Evolutionary conservation across 257 asterid genomes (phyloP).

Genomic region (Salvia hispanica): DNA sequence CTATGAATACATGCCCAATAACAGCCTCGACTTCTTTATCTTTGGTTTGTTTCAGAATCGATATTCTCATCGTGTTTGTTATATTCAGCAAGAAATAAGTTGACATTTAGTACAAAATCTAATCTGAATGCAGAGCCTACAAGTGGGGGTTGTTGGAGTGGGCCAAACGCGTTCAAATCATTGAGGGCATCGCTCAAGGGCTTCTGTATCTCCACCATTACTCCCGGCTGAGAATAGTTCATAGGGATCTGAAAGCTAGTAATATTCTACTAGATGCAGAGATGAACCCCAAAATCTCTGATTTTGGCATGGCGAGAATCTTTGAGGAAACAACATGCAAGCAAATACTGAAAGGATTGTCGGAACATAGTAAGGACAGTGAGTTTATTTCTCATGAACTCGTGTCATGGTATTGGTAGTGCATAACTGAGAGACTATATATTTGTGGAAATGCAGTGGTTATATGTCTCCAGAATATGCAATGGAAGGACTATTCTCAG

Average conservation of each 20-base stretch:
- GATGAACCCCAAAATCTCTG: slow-evolving; percentile 7
- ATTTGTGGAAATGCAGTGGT: slow-evolving; percentile 25
- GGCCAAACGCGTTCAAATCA: slow-evolving; percentile 19
- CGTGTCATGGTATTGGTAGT: background rate
- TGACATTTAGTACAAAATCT: background rate
- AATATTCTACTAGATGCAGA: background rate
- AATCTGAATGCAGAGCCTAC: slow-evolving; percentile 3
- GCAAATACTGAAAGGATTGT: slow-evolving; percentile 24
- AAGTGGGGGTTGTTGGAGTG: slow-evolving; percentile 26
- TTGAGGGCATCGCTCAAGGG: slow-evolving; percentile 5
- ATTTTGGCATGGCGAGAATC: slow-evolving; percentile 7
- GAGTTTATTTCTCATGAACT: background rate
- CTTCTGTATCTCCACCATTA: slow-evolving; percentile 7
- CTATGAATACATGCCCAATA: too few relatives aligned
- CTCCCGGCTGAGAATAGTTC: background rate
- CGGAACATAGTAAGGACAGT: slow-evolving; percentile 33
- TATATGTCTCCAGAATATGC: slow-evolving; percentile 1
- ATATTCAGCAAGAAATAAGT: background rate
- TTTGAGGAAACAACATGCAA: slow-evolving; percentile 29
- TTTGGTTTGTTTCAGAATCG: slow-evolving; percentile 19
- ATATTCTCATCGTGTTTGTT: background rate
- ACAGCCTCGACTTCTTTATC: background rate
- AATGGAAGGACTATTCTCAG: background rate
- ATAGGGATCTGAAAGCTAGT: slow-evolving; percentile 6
- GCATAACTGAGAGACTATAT: background rate